These are phyloP conservation scores for Rubia yunnanensis DNA, from an alignment of 257 asterid genomes.

Conservation along the genomic window DNA sequence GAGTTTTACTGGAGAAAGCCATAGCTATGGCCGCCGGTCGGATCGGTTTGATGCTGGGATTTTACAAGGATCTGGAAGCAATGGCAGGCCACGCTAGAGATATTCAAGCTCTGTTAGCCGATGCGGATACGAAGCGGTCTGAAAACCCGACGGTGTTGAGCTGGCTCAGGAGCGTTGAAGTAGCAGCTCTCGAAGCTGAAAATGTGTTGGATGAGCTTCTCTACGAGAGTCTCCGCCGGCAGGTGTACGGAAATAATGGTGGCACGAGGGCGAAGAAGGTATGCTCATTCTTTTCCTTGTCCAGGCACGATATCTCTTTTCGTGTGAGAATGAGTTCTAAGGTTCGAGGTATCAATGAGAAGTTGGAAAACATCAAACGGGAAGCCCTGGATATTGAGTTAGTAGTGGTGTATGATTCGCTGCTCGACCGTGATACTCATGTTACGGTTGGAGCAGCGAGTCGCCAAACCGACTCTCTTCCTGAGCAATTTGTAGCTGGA, in stretches of 20 bases:
- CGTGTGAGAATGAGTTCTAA: no score
- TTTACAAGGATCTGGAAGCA: background rate
- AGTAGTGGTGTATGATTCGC: background rate
- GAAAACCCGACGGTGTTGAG: background rate
- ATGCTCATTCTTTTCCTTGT: background rate
- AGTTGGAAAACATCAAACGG: background rate
- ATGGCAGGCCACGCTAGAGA: no score
- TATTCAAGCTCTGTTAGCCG: background rate
- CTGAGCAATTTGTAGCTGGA: background rate
- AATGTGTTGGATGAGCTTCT: background rate
- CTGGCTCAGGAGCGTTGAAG: background rate
- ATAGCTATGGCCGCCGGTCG: background rate
- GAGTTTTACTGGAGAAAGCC: background rate
- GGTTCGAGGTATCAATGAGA: background rate
- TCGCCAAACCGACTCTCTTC: no score
- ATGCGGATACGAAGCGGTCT: background rate
- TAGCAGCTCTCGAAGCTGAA: background rate
- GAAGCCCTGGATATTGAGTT: background rate
- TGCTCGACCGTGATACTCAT: background rate
- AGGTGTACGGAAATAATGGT: background rate
- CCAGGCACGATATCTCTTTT: background rate
- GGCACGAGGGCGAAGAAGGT: background rate
- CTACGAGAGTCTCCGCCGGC: background rate
- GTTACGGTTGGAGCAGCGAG: no score
- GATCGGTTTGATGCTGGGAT: background rate